Conservation (phyloP, 2,329 filamentous ascomycete genomes). For the Sodiomyces alkalinus region DNA sequence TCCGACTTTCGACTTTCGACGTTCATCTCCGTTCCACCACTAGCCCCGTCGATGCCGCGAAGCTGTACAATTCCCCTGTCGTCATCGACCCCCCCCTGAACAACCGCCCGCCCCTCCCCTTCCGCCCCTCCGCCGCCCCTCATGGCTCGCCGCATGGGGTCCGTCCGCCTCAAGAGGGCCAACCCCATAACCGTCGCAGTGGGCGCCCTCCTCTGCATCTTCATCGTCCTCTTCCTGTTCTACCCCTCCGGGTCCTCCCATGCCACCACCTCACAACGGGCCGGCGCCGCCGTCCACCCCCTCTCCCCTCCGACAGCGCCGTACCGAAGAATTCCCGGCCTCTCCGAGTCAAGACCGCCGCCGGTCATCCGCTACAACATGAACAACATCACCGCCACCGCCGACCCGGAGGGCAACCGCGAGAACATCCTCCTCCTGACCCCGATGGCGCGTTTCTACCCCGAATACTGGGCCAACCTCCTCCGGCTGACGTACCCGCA, state of each 20-base stretch:
- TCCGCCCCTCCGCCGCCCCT: no score
- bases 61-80: conserved; percentile 1
- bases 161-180: conserved; percentile 62
- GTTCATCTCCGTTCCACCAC: no score
- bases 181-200: conserved; percentile 63
- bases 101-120: no score
- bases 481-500: conserved; percentile 75
- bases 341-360: conserved; percentile 48
- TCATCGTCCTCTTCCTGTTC: conserved; percentile 51
- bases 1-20: no score
- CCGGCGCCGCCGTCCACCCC: conserved; percentile 27
- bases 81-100: conserved; percentile 1
- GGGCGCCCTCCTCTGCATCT: conserved; percentile 55
- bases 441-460: conserved; percentile 85
- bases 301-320: conserved; percentile 27
- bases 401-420: conserved; percentile 58
- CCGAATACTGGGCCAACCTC: conserved; percentile 90
- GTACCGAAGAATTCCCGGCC: conserved; percentile 20
- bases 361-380: conserved; percentile 88
- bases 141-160: conserved; percentile 45
- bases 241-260: conserved; percentile 33
- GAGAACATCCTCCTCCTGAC: conserved; percentile 87
- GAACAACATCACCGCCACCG: conserved; percentile 80
- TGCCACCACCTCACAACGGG: conserved; percentile 30
- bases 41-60: no score